phyloP scores from a whole-genome alignment of 208 protist species.

The Trypanosoma conorhini region DNA sequence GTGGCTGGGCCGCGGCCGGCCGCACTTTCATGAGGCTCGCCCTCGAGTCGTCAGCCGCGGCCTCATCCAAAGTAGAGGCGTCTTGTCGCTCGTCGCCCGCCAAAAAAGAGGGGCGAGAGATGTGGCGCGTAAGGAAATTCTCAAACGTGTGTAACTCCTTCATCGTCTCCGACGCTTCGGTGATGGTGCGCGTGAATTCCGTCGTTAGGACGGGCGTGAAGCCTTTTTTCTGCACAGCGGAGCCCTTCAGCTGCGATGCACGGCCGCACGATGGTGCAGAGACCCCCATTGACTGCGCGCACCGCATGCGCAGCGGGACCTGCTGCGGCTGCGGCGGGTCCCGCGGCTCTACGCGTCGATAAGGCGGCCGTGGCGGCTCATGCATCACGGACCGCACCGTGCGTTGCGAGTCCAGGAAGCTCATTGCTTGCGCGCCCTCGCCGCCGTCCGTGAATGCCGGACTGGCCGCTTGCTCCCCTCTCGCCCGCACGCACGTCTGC shows the following conservation, averaged over 20 bases:
- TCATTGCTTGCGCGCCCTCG: neutral
- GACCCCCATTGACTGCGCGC: neutral
- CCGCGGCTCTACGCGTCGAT: conserved; percentile 4
- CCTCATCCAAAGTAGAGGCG: neutral
- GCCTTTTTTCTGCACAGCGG: neutral
- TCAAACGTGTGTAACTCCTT: conserved; percentile 6
- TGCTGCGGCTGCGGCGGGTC: neutral
- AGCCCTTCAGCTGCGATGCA: neutral
- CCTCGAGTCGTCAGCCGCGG: neutral
- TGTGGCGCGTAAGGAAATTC: neutral
- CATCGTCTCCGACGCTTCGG: neutral
- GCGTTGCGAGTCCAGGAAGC: neutral
- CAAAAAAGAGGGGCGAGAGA: neutral
- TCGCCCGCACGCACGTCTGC: no score
- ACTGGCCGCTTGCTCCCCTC: no score
- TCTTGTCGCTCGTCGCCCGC: neutral
- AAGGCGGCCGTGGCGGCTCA: conserved; percentile 13
- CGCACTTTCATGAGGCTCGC: neutral
- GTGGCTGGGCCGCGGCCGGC: neutral
- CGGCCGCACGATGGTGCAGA: neutral
- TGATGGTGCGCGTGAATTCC: neutral
- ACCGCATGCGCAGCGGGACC: neutral
- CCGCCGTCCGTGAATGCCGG: no score
- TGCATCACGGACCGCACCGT: conserved; percentile 29
- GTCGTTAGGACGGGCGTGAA: neutral